Percentiles rank a stretch among this genome's conserved stretches.
phyloP scores from a whole-genome alignment of 805 yeast genomes.

The Lipomyces kockii region DNA sequence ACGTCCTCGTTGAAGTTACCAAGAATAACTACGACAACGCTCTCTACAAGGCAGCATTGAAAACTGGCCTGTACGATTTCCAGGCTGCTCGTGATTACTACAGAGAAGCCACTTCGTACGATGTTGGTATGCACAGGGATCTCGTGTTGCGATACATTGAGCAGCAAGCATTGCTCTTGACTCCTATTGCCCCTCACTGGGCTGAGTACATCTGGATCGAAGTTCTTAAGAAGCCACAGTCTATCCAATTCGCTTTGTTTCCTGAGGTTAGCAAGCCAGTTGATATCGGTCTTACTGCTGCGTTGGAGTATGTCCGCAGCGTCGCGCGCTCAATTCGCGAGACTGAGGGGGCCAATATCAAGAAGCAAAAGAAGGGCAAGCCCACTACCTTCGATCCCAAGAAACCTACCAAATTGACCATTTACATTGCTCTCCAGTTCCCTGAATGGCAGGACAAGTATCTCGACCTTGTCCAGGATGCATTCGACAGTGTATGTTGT shows the following conservation, averaged over 20 bases:
- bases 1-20: slow-evolving; percentile 73
- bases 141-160: slow-evolving; percentile 82
- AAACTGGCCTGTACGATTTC: slow-evolving; percentile 89
- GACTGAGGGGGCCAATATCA: slow-evolving; percentile 81
- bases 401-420: slow-evolving; percentile 71
- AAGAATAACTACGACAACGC: slow-evolving; percentile 71
- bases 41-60: slow-evolving; percentile 85
- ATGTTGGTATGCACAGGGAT: slow-evolving; percentile 78
- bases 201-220: slow-evolving; percentile 89
- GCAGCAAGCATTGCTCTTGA: slow-evolving; percentile 77
- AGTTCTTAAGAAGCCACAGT: slow-evolving; percentile 63
- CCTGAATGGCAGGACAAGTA: slow-evolving; percentile 91
- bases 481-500: slow-evolving; percentile 51
- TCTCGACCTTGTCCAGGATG: slow-evolving; percentile 75
- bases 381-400: slow-evolving; percentile 74
- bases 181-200: slow-evolving; percentile 96
- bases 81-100: slow-evolving; percentile 96
- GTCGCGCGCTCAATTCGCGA: slow-evolving; percentile 87
- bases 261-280: slow-evolving; percentile 76
- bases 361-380: slow-evolving; percentile 84
- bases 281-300: slow-evolving; percentile 62
- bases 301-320: slow-evolving; percentile 78
- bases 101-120: slow-evolving; percentile 70
- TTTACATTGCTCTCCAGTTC: slow-evolving; percentile 78
- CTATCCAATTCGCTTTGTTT: slow-evolving; percentile 78